These are phyloP conservation scores for Daedaleopsis sinensis DNA, from an alignment of 768 basidiomycete species.

Conservation along the genomic window DNA sequence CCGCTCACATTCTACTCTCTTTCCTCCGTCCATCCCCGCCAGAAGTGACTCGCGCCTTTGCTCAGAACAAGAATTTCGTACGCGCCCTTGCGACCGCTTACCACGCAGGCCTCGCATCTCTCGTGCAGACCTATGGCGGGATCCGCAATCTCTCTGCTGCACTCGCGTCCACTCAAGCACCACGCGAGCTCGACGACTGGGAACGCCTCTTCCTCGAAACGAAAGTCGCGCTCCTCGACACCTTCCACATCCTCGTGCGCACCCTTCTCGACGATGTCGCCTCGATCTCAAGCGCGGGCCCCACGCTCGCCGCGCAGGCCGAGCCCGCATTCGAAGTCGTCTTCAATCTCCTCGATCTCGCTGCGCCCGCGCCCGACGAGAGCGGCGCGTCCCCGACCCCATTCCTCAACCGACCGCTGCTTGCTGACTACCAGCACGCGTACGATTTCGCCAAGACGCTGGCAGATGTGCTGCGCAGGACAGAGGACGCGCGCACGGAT, in stretches of 20 bases:
- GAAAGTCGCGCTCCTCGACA: slow-evolving; percentile 72
- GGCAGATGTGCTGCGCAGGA: slow-evolving; percentile 44
- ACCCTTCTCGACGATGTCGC: slow-evolving; percentile 53
- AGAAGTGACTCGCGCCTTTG: slow-evolving; percentile 53
- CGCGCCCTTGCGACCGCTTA: slow-evolving; percentile 62
- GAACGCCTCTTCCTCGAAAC: slow-evolving; percentile 71
- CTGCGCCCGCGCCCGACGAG: slow-evolving; percentile 28
- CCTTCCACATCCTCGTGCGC: slow-evolving; percentile 60
- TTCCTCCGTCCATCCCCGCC: slow-evolving; percentile 57
- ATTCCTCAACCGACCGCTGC: slow-evolving; percentile 68
- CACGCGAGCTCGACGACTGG: slow-evolving; percentile 57
- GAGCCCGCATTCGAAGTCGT: slow-evolving; percentile 61
- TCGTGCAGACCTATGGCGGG: slow-evolving; percentile 67
- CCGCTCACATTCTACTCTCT: slow-evolving; percentile 55
- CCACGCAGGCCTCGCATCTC: slow-evolving; percentile 54
- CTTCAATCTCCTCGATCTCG: slow-evolving; percentile 58
- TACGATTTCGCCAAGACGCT: slow-evolving; percentile 62
- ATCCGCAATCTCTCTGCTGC: slow-evolving; percentile 33
- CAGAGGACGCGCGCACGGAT: slow-evolving; percentile 61
- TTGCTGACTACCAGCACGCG: slow-evolving; percentile 73
- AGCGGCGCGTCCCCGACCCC: slow-evolving; percentile 23
- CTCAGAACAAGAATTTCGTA: slow-evolving; percentile 53
- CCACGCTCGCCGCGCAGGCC: slow-evolving; percentile 46
- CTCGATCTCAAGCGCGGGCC: slow-evolving; percentile 37
- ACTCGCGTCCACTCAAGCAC: slow-evolving; percentile 3